A percentile compares a stretch with the other conserved stretches of the same genome.
These are phyloP conservation scores for Cryptococcus hybrid DNA, from an alignment of 1,284 basidiomycete species.

Conservation along the genomic window DNA sequence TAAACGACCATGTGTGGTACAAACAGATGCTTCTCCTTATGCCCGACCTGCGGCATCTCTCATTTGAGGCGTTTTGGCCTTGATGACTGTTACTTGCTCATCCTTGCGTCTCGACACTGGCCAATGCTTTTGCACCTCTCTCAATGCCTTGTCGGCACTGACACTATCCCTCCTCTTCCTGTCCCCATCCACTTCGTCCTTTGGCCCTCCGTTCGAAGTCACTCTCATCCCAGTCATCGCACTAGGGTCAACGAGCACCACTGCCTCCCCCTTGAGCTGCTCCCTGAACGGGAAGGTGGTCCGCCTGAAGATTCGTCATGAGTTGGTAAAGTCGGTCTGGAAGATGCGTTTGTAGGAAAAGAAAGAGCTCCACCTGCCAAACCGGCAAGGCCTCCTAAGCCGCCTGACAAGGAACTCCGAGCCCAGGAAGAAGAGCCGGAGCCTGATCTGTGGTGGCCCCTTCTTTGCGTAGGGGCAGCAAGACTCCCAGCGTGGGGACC, in stretches of 20 bases:
- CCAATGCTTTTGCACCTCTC: slow-evolving; percentile 73
- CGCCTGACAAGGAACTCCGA: slow-evolving; percentile 3
- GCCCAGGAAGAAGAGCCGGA: slow-evolving; percentile 37
- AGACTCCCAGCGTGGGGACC: slow-evolving; percentile 1
- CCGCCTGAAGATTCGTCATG: slow-evolving; percentile 37
- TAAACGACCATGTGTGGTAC: neutral
- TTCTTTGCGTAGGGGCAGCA: slow-evolving; percentile 6
- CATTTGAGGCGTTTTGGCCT: neutral
- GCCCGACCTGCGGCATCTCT: neutral
- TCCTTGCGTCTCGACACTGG: slow-evolving; percentile 31
- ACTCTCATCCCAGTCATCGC: slow-evolving; percentile 11
- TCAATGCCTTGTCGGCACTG: slow-evolving; percentile 62
- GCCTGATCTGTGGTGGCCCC: slow-evolving; percentile 25
- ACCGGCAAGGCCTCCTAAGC: neutral
- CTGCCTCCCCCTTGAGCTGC: slow-evolving; percentile 21
- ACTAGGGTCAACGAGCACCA: slow-evolving; percentile 29
- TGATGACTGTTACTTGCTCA: neutral
- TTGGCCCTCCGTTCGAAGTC: slow-evolving; percentile 2
- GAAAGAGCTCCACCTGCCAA: slow-evolving; percentile 3
- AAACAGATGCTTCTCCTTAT: neutral
- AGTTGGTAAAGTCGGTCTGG: slow-evolving; percentile 31
- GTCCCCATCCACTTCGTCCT: slow-evolving; percentile 6
- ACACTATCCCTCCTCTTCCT: slow-evolving; percentile 37
- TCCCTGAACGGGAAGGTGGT: slow-evolving; percentile 16
- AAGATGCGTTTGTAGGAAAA: slow-evolving; percentile 13